These are phyloP conservation scores for Yarrowia keelungensis DNA, from an alignment of 805 yeast genomes.

Conservation along the genomic window DNA sequence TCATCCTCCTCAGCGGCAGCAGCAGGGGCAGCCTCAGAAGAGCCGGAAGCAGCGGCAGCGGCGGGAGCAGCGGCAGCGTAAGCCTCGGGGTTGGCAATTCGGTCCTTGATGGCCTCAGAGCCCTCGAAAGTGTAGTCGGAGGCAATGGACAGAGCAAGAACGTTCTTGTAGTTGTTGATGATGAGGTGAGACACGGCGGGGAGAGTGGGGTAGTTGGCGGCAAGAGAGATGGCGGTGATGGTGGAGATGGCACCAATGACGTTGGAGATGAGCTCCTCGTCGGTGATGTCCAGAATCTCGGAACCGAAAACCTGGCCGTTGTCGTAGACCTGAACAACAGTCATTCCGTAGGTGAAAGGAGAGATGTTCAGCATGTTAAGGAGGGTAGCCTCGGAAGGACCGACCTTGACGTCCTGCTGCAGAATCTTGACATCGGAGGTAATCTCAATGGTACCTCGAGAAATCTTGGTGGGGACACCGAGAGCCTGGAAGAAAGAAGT, in stretches of 20 bases:
- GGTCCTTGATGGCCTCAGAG: constrained; percentile 98
- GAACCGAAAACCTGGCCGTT: constrained; percentile 98
- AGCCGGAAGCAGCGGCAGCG: constrained; percentile 78
- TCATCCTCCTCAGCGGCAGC: constrained; percentile 78
- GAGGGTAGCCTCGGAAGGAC: constrained; percentile 98
- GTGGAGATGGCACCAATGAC: constrained; percentile 89
- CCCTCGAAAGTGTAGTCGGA: constrained; percentile 99
- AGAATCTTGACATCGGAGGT: constrained; percentile 96
- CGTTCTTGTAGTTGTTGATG: constrained; percentile 99
- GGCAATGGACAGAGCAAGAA: constrained; percentile 96
- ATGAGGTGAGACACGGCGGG: constrained; percentile 99
- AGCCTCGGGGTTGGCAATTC: constrained; percentile 99
- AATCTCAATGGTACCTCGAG: constrained; percentile 99
- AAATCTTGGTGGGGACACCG: constrained; percentile 99
- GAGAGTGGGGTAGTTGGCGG: constrained; percentile 98
- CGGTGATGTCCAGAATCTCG: constrained; percentile 96
- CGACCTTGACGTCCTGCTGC: constrained; percentile 83
- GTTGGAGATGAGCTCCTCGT: constrained; percentile 92
- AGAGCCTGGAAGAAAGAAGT: constrained; percentile 99
- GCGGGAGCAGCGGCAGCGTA: constrained; percentile 99
- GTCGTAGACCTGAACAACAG: constrained; percentile 96
- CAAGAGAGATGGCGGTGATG: constrained; percentile 96
- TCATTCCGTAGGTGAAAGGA: constrained; percentile 99
- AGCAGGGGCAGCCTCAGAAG: constrained; percentile 68
- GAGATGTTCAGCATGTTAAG: constrained; percentile 99